These are phyloP conservation scores for Podaxis sp. DNA, from an alignment of 768 basidiomycete genomes.

Conservation along the genomic window DNA sequence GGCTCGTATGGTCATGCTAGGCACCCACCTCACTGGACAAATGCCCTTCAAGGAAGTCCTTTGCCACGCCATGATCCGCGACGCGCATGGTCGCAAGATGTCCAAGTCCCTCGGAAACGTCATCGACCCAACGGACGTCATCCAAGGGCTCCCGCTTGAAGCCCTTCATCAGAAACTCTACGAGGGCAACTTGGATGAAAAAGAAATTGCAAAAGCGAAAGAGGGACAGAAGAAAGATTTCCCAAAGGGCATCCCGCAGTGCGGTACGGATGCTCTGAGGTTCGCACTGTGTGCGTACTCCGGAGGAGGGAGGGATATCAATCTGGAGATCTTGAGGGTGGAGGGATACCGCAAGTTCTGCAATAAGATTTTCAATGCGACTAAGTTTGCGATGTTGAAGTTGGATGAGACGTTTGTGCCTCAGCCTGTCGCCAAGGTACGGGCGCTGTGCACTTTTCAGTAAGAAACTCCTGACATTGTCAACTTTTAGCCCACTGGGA, in stretches of 20 bases:
- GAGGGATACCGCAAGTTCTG: constrained; percentile 99
- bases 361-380: constrained; percentile 99
- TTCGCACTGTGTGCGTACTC: constrained; percentile 96
- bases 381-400: constrained; percentile 99
- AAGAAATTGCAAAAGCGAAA: constrained; percentile 88
- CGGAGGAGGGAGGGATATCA: constrained; percentile 93
- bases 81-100: constrained; percentile 99
- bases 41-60: constrained; percentile 96
- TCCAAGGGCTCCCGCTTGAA: constrained; percentile 80
- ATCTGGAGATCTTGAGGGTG: constrained; percentile 91
- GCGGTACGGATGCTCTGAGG: constrained; percentile 93
- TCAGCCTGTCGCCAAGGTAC: constrained; percentile 63
- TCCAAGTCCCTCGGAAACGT: constrained; percentile 98
- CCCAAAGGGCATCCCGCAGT: constrained; percentile 98
- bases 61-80: constrained; percentile 98
- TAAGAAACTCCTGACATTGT: constrained; percentile 14
- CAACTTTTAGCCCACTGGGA: constrained; percentile 69
- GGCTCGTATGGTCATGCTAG: constrained; percentile 95
- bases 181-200: constrained; percentile 91
- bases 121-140: constrained; percentile 94
- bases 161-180: constrained; percentile 81
- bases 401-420: constrained; percentile 85
- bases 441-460: not conserved
- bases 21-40: constrained; percentile 81
- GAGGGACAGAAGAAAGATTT: constrained; percentile 98